A percentile compares a stretch with the other conserved stretches of the same genome.
Evolutionary conservation across 2,329 filamentous ascomycete species (phyloP).

Genomic region (Penicillium brevicompactum): DNA sequence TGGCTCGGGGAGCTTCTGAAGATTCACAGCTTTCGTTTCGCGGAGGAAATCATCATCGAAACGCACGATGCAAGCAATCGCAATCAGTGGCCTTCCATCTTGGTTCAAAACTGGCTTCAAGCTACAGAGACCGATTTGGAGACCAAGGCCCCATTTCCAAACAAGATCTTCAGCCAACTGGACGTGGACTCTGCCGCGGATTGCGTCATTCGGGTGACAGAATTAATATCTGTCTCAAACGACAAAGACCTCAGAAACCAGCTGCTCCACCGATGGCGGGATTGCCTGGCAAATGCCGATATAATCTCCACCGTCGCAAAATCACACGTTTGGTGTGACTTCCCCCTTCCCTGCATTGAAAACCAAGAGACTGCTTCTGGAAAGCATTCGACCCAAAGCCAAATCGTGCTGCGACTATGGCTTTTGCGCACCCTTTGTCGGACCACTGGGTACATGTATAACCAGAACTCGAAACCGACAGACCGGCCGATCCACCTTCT

Average conservation of each 20-base stretch:
- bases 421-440: conserved; percentile 30
- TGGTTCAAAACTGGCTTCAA: conserved; percentile 32
- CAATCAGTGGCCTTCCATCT: conserved; percentile 26
- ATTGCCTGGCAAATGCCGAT: conserved; percentile 25
- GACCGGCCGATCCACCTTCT: conserved; percentile 26
- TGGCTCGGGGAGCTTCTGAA: conserved; percentile 36
- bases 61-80: conserved; percentile 22
- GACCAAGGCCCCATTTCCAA: conserved; percentile 15
- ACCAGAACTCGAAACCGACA: conserved; percentile 16
- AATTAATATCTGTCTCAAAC: conserved; percentile 27
- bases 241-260: conserved; percentile 16
- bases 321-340: conserved; percentile 30
- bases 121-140: conserved; percentile 8
- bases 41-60: conserved; percentile 34
- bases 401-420: conserved; percentile 39
- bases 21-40: conserved; percentile 22
- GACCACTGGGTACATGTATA: conserved; percentile 24
- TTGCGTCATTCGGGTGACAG: conserved; percentile 36
- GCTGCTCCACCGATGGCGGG: conserved; percentile 35
- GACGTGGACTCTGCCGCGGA: conserved; percentile 26
- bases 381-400: conserved; percentile 21
- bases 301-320: conserved; percentile 24
- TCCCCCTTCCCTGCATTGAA: conserved; percentile 15
- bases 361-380: neutral
- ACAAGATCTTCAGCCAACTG: conserved; percentile 25